Evolutionary conservation across 1,139 yeast genomes (phyloP), one percentile per base, ranked within the genome.

Genomic region (Hansenula anomala): DNA sequence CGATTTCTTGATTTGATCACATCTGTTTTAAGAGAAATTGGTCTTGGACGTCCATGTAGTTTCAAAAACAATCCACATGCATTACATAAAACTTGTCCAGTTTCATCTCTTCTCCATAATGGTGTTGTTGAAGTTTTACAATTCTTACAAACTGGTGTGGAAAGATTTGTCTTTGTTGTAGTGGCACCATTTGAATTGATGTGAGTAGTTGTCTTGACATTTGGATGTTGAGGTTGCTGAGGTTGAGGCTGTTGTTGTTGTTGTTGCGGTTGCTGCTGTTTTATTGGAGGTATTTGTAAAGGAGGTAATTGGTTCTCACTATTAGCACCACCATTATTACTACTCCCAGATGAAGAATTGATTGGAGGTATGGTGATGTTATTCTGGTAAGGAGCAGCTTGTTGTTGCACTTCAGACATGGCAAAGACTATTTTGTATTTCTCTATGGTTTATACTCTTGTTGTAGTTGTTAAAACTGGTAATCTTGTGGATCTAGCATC

Each of bases 71-170:
- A 69, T 0, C 97, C 97, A 66, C 97, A 90, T 5, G 97, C 97
- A 64, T 90, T 90, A 60, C 97, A 90, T 37, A 90, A 71, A 14
- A 88, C 95, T 50, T 87, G 94, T 14, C 97, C 97, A 15, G 85
- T 77, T 57, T 89, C 96, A 61, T 89, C 96, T 51, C 97, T 71
- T 61, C 97, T 73, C 97, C 97, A 90, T 22, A 90, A 67, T 1
- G 97, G 97, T 1, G 97, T 90, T 2, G 92, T 89, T 44, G 87
- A 85, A 6, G 97, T 90, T 52, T 82, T 76, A 64, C 97, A 90
- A 60, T 90, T 90, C 51, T 84, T 87, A 61, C 97, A 90, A 18
- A 83, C 74, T 2, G 96, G 90, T 30, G 78, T 67, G 7, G 80
- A 61, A 43, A 77, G 71, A 50, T 75, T 77, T 28, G 66, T 59